These are phyloP conservation scores for Wallacemonas sp. DNA, from an alignment of 208 protist genomes.

Conservation along the genomic window DNA sequence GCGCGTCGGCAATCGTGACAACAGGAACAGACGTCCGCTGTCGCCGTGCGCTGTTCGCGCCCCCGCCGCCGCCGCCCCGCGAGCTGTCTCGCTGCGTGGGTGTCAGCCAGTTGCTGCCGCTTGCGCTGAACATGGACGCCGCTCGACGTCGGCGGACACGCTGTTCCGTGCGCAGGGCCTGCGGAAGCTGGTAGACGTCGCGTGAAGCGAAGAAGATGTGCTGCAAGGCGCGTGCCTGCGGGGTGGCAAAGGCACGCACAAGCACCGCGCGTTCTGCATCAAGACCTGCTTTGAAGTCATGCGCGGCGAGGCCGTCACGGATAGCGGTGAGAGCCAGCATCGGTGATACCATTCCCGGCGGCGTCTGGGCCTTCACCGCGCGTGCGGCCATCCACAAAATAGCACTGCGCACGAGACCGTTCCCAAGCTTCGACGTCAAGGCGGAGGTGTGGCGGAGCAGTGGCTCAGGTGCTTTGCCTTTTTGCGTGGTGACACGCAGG, in stretches of 20 bases:
- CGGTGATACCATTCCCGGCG: slow-evolving; percentile 6
- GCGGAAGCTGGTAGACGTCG: neutral
- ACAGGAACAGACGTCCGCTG: neutral
- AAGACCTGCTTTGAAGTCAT: slow-evolving; percentile 1
- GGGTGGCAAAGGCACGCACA: neutral
- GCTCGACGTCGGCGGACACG: neutral
- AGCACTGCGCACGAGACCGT: neutral
- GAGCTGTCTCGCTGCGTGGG: neutral
- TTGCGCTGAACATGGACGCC: neutral
- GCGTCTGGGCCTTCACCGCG: neutral
- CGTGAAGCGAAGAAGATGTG: neutral
- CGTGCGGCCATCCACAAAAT: neutral
- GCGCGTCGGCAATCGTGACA: no score
- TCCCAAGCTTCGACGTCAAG: neutral
- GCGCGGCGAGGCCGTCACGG: neutral
- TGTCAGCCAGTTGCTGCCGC: neutral
- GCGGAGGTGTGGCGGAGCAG: slow-evolving; percentile 1
- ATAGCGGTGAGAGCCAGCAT: neutral
- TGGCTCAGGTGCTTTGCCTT: neutral
- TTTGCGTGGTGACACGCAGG: slow-evolving; percentile 4
- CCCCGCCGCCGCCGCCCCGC: no score
- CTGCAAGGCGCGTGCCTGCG: neutral
- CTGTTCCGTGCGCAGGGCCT: neutral
- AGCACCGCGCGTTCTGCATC: neutral
- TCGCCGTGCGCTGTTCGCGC: no score